Conservation (phyloP, 345 rosid species). For the Syzygium aqueum region DNA sequence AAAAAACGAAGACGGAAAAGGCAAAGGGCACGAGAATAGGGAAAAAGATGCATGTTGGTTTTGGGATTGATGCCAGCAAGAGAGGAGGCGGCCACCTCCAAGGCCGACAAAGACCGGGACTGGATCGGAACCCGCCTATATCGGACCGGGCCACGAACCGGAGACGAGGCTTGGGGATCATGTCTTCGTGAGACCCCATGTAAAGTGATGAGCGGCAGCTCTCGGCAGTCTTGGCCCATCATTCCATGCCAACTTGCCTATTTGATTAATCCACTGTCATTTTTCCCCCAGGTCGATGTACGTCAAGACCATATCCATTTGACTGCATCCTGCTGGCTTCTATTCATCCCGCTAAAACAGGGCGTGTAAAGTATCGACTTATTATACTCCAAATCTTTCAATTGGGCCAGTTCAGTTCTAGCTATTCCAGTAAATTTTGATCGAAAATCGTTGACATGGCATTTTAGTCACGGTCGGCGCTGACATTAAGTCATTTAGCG, state of each 20-base stretch:
- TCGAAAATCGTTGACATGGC: fast-evolving
- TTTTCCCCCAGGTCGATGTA: not conserved
- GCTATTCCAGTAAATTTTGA: not conserved
- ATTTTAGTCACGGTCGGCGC: fast-evolving
- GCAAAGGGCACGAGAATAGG: not conserved
- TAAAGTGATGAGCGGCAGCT: not conserved
- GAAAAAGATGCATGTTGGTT: not conserved
- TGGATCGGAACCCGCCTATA: not conserved
- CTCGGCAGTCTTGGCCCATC: not conserved
- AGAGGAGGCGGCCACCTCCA: not conserved
- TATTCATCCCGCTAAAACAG: not conserved
- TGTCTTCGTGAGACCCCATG: not conserved
- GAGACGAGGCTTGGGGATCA: not conserved
- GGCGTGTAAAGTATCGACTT: not conserved
- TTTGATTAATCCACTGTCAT: not conserved
- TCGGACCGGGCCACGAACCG: not conserved
- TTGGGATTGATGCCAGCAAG: not conserved
- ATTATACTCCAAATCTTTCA: not conserved
- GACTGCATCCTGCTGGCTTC: not conserved
- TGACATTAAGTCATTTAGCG: not conserved
- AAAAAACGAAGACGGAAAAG: not conserved
- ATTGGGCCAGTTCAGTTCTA: not conserved
- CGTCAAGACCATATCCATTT: not conserved
- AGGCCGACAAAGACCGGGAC: not conserved
- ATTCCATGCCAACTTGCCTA: not conserved